A percentile compares a stretch with the other conserved stretches of the same genome.
Conservation (phyloP, 2,329 filamentous ascomycete genomes). For the Neonectria neomacrospora region DNA sequence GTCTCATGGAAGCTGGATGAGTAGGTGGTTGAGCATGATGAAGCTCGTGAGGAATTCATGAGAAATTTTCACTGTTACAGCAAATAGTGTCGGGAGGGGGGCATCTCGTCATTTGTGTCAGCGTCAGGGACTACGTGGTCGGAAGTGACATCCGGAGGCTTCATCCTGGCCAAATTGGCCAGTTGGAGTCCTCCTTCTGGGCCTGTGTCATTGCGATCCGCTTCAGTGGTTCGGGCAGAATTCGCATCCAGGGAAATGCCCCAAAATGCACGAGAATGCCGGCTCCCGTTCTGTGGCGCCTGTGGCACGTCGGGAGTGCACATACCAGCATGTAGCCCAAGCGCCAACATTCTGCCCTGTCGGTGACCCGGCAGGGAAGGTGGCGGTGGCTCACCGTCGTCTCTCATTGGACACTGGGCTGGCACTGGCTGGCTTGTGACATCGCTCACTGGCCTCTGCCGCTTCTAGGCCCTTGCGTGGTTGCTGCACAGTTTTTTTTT, state of each 20-base stretch:
- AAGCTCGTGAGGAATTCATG: neutral
- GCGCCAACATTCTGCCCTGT: slow-evolving; percentile 9
- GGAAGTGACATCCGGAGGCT: neutral
- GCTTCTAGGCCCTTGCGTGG: slow-evolving; percentile 27
- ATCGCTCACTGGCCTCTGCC: slow-evolving; percentile 11
- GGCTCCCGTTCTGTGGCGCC: slow-evolving; percentile 15
- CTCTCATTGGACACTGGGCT: slow-evolving; percentile 9
- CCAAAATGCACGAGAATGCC: slow-evolving; percentile 3
- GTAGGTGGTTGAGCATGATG: neutral
- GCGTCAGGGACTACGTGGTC: neutral
- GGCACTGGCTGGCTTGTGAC: slow-evolving; percentile 36
- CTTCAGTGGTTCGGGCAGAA: slow-evolving; percentile 4
- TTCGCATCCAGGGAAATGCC: slow-evolving; percentile 3
- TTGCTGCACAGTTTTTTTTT: slow-evolving; percentile 41
- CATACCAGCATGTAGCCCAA: neutral
- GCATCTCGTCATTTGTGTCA: neutral
- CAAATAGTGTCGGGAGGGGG: neutral
- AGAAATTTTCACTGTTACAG: neutral
- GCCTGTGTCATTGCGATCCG: slow-evolving; percentile 4
- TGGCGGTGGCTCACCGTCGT: slow-evolving; percentile 25
- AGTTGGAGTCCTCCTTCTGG: neutral
- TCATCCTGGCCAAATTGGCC: slow-evolving; percentile 3
- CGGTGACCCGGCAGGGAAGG: slow-evolving; percentile 21
- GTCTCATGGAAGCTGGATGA: neutral
- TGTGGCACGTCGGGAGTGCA: slow-evolving; percentile 8